A percentile compares a stretch with the other conserved stretches of the same genome.
These are phyloP conservation scores for Pyrenula massariospora DNA, from an alignment of 495 filamentous ascomycete genomes.

Conservation along the genomic window DNA sequence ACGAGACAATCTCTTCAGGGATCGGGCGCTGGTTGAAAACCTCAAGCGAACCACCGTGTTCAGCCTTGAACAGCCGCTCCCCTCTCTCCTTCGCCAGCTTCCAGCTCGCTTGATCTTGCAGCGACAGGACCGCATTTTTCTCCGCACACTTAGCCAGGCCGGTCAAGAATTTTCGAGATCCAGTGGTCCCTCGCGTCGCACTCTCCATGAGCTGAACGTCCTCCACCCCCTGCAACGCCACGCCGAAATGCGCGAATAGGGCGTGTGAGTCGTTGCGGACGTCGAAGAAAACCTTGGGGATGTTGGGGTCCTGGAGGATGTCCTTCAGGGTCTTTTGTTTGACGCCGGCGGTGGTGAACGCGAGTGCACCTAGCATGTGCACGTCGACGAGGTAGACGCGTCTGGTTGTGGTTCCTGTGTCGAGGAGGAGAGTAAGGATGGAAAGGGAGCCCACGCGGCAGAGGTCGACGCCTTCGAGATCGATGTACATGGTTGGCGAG, in stretches of 20 bases:
- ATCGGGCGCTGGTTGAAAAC: conserved; percentile 39
- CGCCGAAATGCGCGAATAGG: conserved; percentile 29
- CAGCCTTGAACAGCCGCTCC: conserved; percentile 21
- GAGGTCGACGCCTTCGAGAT: conserved; percentile 42
- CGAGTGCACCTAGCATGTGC: conserved; percentile 23
- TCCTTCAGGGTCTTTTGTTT: conserved; percentile 25
- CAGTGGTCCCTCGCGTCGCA: conserved; percentile 16
- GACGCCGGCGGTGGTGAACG: conserved; percentile 27
- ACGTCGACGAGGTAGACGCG: conserved; percentile 39
- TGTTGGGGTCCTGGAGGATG: conserved; percentile 31
- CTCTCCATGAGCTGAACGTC: conserved; percentile 49
- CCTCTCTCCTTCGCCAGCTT: conserved; percentile 29
- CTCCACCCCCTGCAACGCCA: conserved; percentile 25
- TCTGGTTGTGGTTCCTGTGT: conserved; percentile 6
- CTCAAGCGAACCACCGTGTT: conserved; percentile 31
- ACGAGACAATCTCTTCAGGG: conserved; percentile 23
- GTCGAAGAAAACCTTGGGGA: conserved; percentile 26
- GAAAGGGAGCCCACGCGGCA: conserved; percentile 36
- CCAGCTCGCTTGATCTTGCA: conserved; percentile 15
- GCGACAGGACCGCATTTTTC: conserved; percentile 12
- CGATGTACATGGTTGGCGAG: conserved; percentile 27
- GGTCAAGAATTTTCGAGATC: conserved; percentile 14
- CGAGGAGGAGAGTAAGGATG: conserved; percentile 30
- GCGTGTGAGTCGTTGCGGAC: conserved; percentile 42
- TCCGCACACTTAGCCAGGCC: conserved; percentile 35